Percentiles rank a stretch among this genome's conserved stretches.
Evolutionary conservation across 495 filamentous ascomycete species (phyloP).

Genomic region (Sphaerosporella brunnea): DNA sequence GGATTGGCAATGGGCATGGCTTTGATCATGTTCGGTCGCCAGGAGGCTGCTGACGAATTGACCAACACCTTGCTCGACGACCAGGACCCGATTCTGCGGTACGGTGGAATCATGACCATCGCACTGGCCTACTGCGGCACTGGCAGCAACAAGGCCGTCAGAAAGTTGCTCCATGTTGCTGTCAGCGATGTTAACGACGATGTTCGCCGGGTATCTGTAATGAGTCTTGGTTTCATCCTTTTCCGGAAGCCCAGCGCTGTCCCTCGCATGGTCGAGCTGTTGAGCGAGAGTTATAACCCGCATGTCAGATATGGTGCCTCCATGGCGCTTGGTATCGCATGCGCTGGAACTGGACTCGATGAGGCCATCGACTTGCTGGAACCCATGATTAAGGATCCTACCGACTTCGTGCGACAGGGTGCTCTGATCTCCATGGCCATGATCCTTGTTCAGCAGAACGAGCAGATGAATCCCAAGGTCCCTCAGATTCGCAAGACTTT

Average conservation of each 20-base stretch:
- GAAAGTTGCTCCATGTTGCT: constrained; percentile 88
- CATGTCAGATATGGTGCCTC: constrained; percentile 96
- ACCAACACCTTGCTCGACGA: constrained; percentile 87
- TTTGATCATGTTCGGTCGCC: constrained; percentile 90
- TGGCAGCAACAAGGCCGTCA: constrained; percentile 95
- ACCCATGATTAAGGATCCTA: constrained; percentile 98
- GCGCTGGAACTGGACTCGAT: constrained; percentile 87
- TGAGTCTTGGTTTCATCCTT: constrained; percentile 95
- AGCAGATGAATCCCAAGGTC: constrained; percentile 84
- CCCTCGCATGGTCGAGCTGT: constrained; percentile 95
- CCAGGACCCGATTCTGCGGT: constrained; percentile 80
- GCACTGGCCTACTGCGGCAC: constrained; percentile 94
- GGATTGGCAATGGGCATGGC: constrained; percentile 93
- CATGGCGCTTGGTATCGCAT: constrained; percentile 96
- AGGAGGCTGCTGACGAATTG: constrained; percentile 84
- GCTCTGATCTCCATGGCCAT: constrained; percentile 89
- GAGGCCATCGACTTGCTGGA: constrained; percentile 94
- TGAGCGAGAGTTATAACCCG: constrained; percentile 96
- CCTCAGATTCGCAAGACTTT: constrained; percentile 64
- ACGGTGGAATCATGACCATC: constrained; percentile 98
- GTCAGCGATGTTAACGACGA: constrained; percentile 98
- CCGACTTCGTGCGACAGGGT: constrained; percentile 94
- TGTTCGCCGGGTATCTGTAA: constrained; percentile 88
- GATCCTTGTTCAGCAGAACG: constrained; percentile 97
- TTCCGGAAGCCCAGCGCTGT: constrained; percentile 96